phyloP scores from a whole-genome alignment of 2,329 filamentous ascomycete species.

The Hypoxylon rubiginosum region DNA sequence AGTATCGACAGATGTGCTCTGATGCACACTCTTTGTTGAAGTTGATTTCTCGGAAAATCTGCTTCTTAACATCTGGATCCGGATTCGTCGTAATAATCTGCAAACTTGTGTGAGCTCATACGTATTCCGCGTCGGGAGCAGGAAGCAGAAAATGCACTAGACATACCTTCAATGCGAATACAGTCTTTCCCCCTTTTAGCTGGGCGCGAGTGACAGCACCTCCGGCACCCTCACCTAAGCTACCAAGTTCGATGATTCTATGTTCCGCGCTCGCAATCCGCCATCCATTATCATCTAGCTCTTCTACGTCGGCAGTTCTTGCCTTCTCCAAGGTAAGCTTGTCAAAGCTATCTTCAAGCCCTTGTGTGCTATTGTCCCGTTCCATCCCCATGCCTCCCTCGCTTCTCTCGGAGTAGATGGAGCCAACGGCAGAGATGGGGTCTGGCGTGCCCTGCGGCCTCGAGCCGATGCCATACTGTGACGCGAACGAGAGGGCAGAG shows the following conservation, averaged over 20 bases:
- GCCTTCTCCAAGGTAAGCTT: conserved; percentile 86
- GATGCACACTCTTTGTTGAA: conserved; percentile 99
- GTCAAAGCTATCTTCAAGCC: conserved; percentile 79
- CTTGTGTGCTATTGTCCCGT: conserved; percentile 83
- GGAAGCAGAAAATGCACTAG: conserved; percentile 9
- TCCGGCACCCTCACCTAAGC: conserved; percentile 92
- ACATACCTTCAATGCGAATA: conserved; percentile 93
- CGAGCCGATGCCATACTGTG: conserved; percentile 75
- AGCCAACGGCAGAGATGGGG: conserved; percentile 88
- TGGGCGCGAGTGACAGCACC: conserved; percentile 94
- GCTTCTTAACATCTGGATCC: conserved; percentile 97
- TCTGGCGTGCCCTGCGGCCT: conserved; percentile 80
- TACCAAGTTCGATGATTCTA: conserved; percentile 88
- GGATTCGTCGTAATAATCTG: conserved; percentile 98
- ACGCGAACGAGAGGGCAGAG: conserved; percentile 84
- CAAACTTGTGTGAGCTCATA: conserved; percentile 37
- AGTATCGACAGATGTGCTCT: conserved; percentile 96
- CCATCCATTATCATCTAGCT: conserved; percentile 96
- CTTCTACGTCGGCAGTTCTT: conserved; percentile 88
- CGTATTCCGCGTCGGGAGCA: conserved; percentile 1
- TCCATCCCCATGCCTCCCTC: conserved; percentile 84
- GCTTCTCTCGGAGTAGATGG: conserved; percentile 83
- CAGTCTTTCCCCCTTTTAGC: conserved; percentile 90
- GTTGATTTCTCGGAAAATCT: conserved; percentile 94
- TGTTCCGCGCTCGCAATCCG: conserved; percentile 90